Percentiles rank a stretch among this genome's conserved stretches.
These are phyloP conservation scores for Aspergillus awamori DNA, from an alignment of 2,329 filamentous ascomycete genomes.

Conservation along the genomic window DNA sequence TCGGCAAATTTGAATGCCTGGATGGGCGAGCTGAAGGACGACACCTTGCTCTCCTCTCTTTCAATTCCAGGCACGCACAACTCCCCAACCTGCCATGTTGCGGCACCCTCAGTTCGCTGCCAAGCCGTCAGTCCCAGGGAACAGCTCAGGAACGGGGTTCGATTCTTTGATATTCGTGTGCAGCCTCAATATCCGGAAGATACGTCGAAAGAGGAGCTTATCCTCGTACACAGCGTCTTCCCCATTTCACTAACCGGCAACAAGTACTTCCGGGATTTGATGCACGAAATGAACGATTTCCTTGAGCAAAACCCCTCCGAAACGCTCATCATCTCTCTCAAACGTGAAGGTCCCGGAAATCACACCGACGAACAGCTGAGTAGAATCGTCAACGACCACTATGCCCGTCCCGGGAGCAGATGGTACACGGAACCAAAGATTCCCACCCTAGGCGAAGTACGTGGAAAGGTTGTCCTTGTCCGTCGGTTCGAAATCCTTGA, in stretches of 20 bases:
- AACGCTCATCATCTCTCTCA: slow-evolving; percentile 81
- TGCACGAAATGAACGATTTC: slow-evolving; percentile 73
- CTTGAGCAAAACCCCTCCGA: slow-evolving; percentile 77
- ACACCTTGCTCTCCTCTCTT: slow-evolving; percentile 74
- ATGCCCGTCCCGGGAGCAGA: slow-evolving; percentile 58
- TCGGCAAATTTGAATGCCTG: slow-evolving; percentile 71
- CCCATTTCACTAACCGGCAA: slow-evolving; percentile 80
- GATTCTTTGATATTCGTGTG: slow-evolving; percentile 91
- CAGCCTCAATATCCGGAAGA: slow-evolving; percentile 64
- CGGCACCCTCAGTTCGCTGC: slow-evolving; percentile 89
- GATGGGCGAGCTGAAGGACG: slow-evolving; percentile 77
- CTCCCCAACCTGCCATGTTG: slow-evolving; percentile 79
- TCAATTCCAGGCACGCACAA: slow-evolving; percentile 97
- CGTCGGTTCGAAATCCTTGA: slow-evolving; percentile 73
- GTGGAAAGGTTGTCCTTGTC: slow-evolving; percentile 81
- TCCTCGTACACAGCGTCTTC: slow-evolving; percentile 88
- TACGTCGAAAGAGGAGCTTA: slow-evolving; percentile 64
- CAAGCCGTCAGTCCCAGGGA: slow-evolving; percentile 76
- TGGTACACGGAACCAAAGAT: slow-evolving; percentile 82
- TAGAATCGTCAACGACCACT: slow-evolving; percentile 72
- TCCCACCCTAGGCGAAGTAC: slow-evolving; percentile 74
- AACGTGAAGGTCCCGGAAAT: slow-evolving; percentile 84
- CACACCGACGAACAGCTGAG: slow-evolving; percentile 78
- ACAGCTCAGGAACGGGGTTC: slow-evolving; percentile 86
- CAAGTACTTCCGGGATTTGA: slow-evolving; percentile 75